Base-by-base conservation (phyloP, 176 grass and related monocot species). In the sorghum (Sorghum bicolor) region DNA sequence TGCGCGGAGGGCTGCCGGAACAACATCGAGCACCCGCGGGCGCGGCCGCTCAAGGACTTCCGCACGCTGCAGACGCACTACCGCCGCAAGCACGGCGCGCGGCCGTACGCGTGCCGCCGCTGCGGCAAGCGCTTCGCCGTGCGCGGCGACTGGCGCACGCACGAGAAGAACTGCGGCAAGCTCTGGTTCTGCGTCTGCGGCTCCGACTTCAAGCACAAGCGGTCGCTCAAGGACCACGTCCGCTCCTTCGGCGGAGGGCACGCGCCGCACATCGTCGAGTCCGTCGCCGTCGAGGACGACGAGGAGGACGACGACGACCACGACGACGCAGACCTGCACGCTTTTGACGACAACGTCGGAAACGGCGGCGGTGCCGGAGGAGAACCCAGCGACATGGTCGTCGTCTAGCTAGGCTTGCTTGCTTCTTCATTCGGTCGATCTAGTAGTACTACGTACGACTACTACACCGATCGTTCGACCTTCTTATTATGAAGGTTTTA, bases 151-250 rank as follows among this genome's bases (percentile, higher is more conserved):
- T 97, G 94, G 94, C 87, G 88, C 71, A 97, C 94, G 4, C 94
- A 97, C 76, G 86, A 97, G 88, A 97, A 97, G 88, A 97, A 97
- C 82, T 97, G 94, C 39, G 94, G 94, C 37, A 91, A 82, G 65
- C 78, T 97, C 4, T 97, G 94, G 94, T 97, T 97, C 87, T 97
- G 94, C 74, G 91, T 97, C 25, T 97, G 94, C 65, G 91, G 94
- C 5, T 98, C 91, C 43, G 88, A 97, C 83, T 97, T 97, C 82
- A 94, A 89, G 88, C 95, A 97, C 86, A 97, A 97, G 79, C 84
- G 95, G 17, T 97, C 94, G 1, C 92, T 97, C 78, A 97, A 97
- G 78, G 92, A 94, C 85, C 94, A 97, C 38, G 95, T 97, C 20
- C 58, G 90, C 5, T 97, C 95, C 16, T 97, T 97, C 32, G 95